Evolutionary conservation across 805 yeast species (phyloP).

Genomic region (Kodamaea jinghongensis): DNA sequence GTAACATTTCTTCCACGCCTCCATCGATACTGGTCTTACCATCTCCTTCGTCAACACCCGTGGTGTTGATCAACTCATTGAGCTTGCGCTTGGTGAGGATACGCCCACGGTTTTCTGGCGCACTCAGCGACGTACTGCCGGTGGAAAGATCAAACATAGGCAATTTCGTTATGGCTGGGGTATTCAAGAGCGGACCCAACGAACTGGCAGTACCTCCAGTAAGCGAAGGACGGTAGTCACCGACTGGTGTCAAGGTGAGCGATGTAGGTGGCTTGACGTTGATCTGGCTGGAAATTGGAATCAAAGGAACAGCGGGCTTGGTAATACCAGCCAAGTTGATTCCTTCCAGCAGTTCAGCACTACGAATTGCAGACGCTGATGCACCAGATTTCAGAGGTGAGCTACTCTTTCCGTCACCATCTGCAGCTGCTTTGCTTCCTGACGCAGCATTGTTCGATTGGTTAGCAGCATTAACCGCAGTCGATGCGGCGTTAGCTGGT

Average conservation of each 20-base stretch:
- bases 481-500: conserved; percentile 7
- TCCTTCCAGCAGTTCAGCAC: conserved; percentile 19
- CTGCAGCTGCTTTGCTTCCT: conserved; percentile 17
- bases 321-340: conserved; percentile 40
- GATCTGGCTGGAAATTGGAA: conserved; percentile 69
- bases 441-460: conserved; percentile 39
- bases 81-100: conserved; percentile 87
- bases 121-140: conserved; percentile 25
- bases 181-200: conserved; percentile 59
- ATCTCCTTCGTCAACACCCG: conserved; percentile 86
- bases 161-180: conserved; percentile 71
- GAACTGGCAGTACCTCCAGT: conserved; percentile 80
- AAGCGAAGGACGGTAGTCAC: conserved; percentile 65
- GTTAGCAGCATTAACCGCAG: conserved; percentile 44
- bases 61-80: conserved; percentile 78
- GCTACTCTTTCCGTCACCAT: conserved; percentile 13
- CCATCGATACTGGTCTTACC: conserved; percentile 90
- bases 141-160: conserved; percentile 73
- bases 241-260: conserved; percentile 57
- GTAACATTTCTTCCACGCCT: conserved; percentile 85
- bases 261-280: conserved; percentile 66
- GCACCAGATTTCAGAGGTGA: conserved; percentile 11
- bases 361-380: conserved; percentile 9
- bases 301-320: conserved; percentile 58
- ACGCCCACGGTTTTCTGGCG: conserved; percentile 63